phyloP scores from a whole-genome alignment of 2,329 filamentous ascomycete species.

The Dactylonectria macrodidyma region DNA sequence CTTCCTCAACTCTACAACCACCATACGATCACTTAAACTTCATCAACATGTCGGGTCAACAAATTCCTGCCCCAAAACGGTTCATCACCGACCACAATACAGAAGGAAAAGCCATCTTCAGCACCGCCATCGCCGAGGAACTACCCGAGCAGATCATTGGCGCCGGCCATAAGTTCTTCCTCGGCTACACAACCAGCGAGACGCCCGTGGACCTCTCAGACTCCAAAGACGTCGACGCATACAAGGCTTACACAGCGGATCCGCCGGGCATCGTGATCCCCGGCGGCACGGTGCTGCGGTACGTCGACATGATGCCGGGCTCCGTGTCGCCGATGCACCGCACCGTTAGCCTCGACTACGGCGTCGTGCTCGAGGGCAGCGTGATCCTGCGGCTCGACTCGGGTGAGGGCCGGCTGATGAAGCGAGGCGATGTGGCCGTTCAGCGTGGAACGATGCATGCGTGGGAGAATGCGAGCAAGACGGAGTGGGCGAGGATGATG shows the following conservation, averaged over 20 bases:
- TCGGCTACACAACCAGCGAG: constrained; percentile 38
- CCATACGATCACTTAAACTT: neutral
- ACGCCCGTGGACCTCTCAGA: constrained; percentile 27
- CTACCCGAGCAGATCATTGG: constrained; percentile 26
- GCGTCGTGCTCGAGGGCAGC: constrained; percentile 68
- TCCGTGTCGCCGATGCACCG: constrained; percentile 54
- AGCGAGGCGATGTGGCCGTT: constrained; percentile 67
- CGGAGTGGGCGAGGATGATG: constrained; percentile 61
- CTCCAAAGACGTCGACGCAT: constrained; percentile 32
- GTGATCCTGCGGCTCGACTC: constrained; percentile 66
- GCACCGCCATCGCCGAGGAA: constrained; percentile 32
- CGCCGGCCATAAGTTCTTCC: constrained; percentile 35
- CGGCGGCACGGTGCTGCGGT: constrained; percentile 60
- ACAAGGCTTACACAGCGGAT: constrained; percentile 26
- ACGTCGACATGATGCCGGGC: constrained; percentile 63
- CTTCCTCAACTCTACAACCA: too few species aligned
- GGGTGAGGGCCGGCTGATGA: constrained; percentile 59
- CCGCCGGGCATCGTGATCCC: constrained; percentile 46
- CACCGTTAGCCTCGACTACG: constrained; percentile 70
- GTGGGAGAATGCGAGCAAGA: constrained; percentile 63
- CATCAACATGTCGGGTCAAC: constrained; percentile 27
- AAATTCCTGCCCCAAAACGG: constrained; percentile 34
- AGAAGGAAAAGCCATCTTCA: constrained; percentile 37
- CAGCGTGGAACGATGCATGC: constrained; percentile 71
- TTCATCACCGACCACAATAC: constrained; percentile 41